Evolutionary conservation across 768 basidiomycete species (phyloP), one percentile per base, ranked within the genome.

Genomic region (Psilocybe cubensis): DNA sequence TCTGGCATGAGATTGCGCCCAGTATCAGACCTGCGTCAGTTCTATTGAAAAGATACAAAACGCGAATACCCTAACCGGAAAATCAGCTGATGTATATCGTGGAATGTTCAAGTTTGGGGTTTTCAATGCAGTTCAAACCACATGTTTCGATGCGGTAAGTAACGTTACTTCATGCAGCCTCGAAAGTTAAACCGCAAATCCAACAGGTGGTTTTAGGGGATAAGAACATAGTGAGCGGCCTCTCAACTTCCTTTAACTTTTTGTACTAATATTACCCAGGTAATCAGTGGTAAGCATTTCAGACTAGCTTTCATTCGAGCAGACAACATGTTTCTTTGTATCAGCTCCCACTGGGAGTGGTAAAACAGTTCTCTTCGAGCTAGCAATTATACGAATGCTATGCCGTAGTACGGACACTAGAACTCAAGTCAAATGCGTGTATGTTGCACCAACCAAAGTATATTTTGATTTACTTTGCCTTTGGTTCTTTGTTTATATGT

Each of bases 341-440:
- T 8, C 67, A 94, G 96, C 96, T 2, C 97, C 97, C 0, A 98
- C 97, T 12, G 94, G 96, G 25, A 92, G 93, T 49, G 97, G 97
- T 25, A 98, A 98, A 73, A 99, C 97, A 0, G 93, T 91, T 8
- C 74, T 98, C 25, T 99, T 98, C 63, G 97, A 99, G 68, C 76
- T 99, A 12, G 85, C 91, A 2, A 91, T 98, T 52, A 84, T 98
- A 49, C 84, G 85, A 28, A 81, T 92, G 78, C 72, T 94, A 27
- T 75, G 75, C 49, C 71, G 81, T 48, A 72, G 76, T 7, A 65
- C 72, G 48, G 69, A 70, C 25, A 67, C 61, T 10, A 70, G 69
- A 24, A 68, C 74, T 24, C 59, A 69, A n/a, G 64, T 71, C 2
- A 93, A 92, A 74, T 90, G 89, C 60, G 85, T 99, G 14, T 99